Base-by-base conservation (phyloP, 2,329 filamentous ascomycete species). In the Aspergillus quadrilineatus region DNA sequence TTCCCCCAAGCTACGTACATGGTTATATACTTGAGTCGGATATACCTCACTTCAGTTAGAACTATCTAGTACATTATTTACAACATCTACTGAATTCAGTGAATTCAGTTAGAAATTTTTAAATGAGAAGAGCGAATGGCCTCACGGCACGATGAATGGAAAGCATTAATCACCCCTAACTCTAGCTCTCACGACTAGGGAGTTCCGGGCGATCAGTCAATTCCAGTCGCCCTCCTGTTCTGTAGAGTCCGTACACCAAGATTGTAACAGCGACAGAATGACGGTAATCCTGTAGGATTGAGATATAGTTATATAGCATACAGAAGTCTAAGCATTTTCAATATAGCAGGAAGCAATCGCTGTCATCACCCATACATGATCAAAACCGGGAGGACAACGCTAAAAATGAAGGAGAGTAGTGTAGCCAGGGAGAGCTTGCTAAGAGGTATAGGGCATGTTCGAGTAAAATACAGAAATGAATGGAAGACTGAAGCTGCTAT, bases 311-410 rank as follows among this genome's bases (percentile, higher is more conserved):
- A 53, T 36, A 7, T 30, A 41, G 10, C 42, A 34, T 28, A 17
- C 28, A 14, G 17, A 6, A 22, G 29, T 48, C 29, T 28, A 50
- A 22, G 5, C 43, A 52, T 45, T 30, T 45, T 26, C 22, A 50
- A 15, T 6, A 37, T 10, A 53, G 49, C 52, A 36, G 50, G 52
- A 59, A 57, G 44, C 57, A 63, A 54, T 63, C 64, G 67, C 67
- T 68, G 57, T 65, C 67, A 60, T 69, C 51, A 67, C 53, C 60
- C 65, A 60, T 68, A 39, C 50, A 53, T 53, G 61, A 56, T 59
- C 61, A 53, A 65, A 60, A 52, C 53, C 56, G 57, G 56, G 56
- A 57, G 44, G 47, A 52, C 49, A 42, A 32, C 41, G 48, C 12
- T 58, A 37, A 48, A 22, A 17, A 46, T 28, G 36, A 46, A 42